Evolutionary conservation across 176 grass and related monocot species (phyloP).

Genomic region (Oryza longistaminata): DNA sequence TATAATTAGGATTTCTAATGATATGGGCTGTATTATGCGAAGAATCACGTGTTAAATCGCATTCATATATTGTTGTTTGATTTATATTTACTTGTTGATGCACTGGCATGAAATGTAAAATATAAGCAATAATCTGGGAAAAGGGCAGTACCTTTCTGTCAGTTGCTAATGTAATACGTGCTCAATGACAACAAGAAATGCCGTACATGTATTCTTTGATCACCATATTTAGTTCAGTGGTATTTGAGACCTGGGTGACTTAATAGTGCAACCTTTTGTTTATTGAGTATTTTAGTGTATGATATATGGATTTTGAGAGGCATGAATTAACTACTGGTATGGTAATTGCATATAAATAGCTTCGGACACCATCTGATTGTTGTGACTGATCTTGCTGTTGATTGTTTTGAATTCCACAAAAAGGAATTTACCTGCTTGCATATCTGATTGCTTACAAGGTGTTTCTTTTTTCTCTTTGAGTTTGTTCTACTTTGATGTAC

Average conservation of each 20-base stretch:
- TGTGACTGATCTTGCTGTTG: neutral
- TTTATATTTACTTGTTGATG: neutral
- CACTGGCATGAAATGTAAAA: neutral
- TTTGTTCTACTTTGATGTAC: constrained; percentile 18
- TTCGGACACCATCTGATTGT: constrained; percentile 15
- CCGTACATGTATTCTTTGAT: neutral
- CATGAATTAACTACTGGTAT: neutral
- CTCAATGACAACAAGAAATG: constrained; percentile 17
- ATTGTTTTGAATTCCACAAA: constrained; percentile 4
- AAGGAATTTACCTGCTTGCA: neutral
- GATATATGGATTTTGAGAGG: constrained; percentile 4
- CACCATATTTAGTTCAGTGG: neutral
- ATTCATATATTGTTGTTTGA: neutral
- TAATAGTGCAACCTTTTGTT: neutral
- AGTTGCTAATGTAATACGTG: neutral
- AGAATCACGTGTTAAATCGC: neutral
- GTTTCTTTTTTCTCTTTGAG: neutral
- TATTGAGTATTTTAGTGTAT: neutral
- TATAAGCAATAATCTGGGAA: neutral
- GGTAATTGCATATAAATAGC: neutral
- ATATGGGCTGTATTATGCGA: neutral
- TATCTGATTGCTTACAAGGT: constrained; percentile 8
- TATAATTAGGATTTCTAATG: neutral
- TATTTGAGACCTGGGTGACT: neutral
- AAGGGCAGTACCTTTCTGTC: neutral